Base-by-base conservation (phyloP, 805 yeast species). In the Zygoascus ofunaensis region DNA sequence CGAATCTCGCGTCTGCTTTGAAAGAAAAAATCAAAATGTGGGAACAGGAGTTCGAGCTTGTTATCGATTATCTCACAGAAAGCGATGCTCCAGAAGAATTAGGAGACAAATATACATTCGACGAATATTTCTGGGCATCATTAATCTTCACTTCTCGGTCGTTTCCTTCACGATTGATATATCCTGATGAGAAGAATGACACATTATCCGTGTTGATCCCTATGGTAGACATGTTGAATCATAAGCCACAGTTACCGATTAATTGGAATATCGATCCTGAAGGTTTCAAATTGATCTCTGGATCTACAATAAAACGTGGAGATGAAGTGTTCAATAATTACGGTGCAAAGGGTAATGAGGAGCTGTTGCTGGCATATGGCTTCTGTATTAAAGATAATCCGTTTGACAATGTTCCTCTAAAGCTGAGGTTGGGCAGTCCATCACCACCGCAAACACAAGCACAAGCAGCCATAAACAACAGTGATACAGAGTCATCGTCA, bases 301-400 rank as follows among this genome's bases (percentile, higher is more conserved):
- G 67, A 17, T 59, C 66, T 3, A 37, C 45, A 5, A 24, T 41
- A 53, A n/a, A 46, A 2, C 50, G 49, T 1, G 74, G 73, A 1
- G 58, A 63, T 2, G 82, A 86, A 57, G 49, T 89, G 1, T 84
- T 63, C 62, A 87, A 87, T 58, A 84, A 85, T 61, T 87, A 89
- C 61, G 97, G 96, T 2, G 77, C 83, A 43, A 87, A 87, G 60
- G 82, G 92, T 0, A 87, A 87, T 56, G 94, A 84, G 50, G 95
- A 86, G 51, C 53, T 87, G 22, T 61, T 89, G 4, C 63, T 87
- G 52, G 87, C 82, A 0, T 89, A 89, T 59, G 97, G 97, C 0
- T 89, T 89, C 61, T 72, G 78, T 7, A 40, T 79, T 2, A 71
- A 71, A 15, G 64, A 69, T 17, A 62, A 73, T 39, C 83, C 82